Conservation (phyloP, 352 stramenopile species). For the Phytophthora foliorum region DNA sequence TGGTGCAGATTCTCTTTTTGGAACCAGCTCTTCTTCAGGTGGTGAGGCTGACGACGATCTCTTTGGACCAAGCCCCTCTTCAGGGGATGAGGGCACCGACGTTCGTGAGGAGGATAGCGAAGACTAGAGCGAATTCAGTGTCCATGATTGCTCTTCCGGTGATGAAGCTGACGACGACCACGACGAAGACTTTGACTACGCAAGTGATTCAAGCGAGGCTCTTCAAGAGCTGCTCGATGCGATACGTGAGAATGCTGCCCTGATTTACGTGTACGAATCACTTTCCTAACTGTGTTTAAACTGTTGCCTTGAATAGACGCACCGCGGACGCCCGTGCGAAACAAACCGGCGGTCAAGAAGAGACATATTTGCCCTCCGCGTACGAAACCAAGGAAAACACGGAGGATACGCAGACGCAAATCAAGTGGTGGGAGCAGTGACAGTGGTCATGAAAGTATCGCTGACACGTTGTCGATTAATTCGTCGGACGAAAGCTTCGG, state of each 20-base stretch:
- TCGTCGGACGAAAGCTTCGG: background rate
- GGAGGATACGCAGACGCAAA: background rate
- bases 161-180: background rate
- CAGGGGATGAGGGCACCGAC: background rate
- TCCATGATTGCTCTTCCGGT: background rate
- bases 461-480: slow-evolving; percentile 1
- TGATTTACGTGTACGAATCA: background rate
- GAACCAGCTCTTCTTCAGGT: background rate
- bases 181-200: background rate
- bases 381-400: background rate
- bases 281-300: background rate
- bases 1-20: background rate
- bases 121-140: background rate
- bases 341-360: background rate
- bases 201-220: background rate
- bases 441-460: background rate
- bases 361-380: background rate
- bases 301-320: background rate
- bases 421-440: background rate
- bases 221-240: background rate
- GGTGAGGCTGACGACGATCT: too few species aligned
- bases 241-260: background rate
- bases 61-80: background rate
- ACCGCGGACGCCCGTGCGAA: background rate
- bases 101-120: background rate